Evolutionary conservation across 1,139 yeast genomes (phyloP), one percentile per base, ranked within the genome.

Genomic region (Zygoascus hellenicus): DNA sequence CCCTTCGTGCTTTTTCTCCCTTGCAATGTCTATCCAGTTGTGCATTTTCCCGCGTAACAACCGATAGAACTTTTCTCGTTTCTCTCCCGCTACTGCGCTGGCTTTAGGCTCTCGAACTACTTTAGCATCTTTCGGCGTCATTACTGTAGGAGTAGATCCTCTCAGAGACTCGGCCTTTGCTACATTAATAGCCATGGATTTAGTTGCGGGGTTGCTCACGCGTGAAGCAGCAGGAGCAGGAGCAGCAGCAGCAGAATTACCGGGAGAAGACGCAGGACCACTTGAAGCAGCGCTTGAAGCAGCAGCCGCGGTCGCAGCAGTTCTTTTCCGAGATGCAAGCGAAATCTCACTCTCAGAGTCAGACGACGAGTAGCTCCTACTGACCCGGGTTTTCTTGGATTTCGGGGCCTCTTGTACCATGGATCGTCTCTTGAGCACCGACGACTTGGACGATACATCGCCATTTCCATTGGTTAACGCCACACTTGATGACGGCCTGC

Each of bases 1-100:
- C 5, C 69, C 59, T 38, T 62, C 67, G 53, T 65, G 68, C 46
- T 66, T 65, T 51, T 58, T 59, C 16, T 59, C 56, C 19, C 66
- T 60, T 1, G 67, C 71, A 11, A 54, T 56, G 31, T 58, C 59
- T 13, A 58, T 55, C 68, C 71, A 66, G 16, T 57, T 55, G 31
- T 59, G 58, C 58, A 59, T 58, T 42, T 58, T 55, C 35, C 54
- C 50, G 30, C 58, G 54, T 36, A 59, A 52, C 30, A 57, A 53
- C 30, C 56, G 53, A 48, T 54, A 50, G 28, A 56, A 49, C 42
- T 50, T 53, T 35, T 58, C 64, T 17, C 63, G 59, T 14, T 43
- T 43, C 14, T 43, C 46, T 6, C 37, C 31, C 4, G 17, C 30
- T 5, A 37, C 30, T 35, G 39, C 19, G 29, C 15, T 22, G 2